Percentiles rank a stretch among this genome's conserved stretches.
Evolutionary conservation across 106 monocot species (phyloP).

Genomic region (Allium cepa): DNA sequence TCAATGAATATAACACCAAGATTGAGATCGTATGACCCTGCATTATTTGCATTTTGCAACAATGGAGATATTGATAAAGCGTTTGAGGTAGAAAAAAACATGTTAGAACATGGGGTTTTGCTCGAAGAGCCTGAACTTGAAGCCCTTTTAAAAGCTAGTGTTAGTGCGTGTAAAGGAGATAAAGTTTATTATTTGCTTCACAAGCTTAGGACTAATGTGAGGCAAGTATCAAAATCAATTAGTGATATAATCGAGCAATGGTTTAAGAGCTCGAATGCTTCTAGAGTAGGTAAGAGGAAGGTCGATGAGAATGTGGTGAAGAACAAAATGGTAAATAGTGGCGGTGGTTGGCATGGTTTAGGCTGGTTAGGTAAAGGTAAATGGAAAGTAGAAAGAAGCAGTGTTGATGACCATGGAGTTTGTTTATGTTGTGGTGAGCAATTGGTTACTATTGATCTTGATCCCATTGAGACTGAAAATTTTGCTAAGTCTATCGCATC

Average conservation of each 20-base stretch:
- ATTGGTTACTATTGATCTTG: constrained; percentile 62
- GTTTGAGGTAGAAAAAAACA: constrained; percentile 61
- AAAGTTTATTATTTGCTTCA: constrained; percentile 69
- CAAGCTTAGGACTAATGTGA: constrained; percentile 51
- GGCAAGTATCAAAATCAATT: constrained; percentile 46
- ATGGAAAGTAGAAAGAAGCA: constrained; percentile 34
- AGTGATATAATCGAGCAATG: constrained; percentile 54
- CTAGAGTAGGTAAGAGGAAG: constrained; percentile 66
- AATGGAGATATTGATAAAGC: constrained; percentile 50
- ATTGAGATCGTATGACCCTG: constrained; percentile 63
- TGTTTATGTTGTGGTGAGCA: constrained; percentile 58
- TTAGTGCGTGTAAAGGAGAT: constrained; percentile 31
- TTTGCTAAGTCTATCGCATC: constrained; percentile 51
- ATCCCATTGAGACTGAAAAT: constrained; percentile 63
- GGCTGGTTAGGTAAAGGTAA: constrained; percentile 83
- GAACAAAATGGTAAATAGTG: constrained; percentile 45
- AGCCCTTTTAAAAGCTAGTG: constrained; percentile 51
- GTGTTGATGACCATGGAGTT: constrained; percentile 36
- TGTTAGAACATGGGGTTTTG: constrained; percentile 37
- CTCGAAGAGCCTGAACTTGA: constrained; percentile 66
- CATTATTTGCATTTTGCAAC: constrained; percentile 39
- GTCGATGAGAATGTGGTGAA: constrained; percentile 25
- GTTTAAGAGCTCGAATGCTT: constrained; percentile 54
- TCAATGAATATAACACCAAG: constrained; percentile 28
- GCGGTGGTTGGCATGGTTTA: constrained; percentile 84